Evolutionary conservation across 2,329 filamentous ascomycete genomes (phyloP).

Genomic region (Chaetomium sp.): DNA sequence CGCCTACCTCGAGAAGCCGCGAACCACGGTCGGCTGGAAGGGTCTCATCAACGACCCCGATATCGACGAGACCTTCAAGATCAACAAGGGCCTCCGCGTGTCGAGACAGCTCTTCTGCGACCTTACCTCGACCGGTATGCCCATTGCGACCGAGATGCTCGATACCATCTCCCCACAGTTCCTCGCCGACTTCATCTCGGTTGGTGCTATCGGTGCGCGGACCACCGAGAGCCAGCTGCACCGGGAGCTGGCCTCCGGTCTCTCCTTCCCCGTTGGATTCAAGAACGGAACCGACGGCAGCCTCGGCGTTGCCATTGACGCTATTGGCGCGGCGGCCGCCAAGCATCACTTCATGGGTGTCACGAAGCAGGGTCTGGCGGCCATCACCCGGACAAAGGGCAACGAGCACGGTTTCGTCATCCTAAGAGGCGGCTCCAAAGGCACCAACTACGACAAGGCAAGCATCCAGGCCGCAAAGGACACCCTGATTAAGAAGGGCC

Average conservation of each 20-base stretch:
- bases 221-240: constrained; percentile 97
- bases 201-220: constrained; percentile 92
- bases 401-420: constrained; percentile 99
- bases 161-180: constrained; percentile 99
- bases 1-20: constrained; percentile 97
- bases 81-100: constrained; percentile 95
- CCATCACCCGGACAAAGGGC: constrained; percentile 88
- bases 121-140: constrained; percentile 83
- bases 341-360: constrained; percentile 98
- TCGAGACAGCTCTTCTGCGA: constrained; percentile 94
- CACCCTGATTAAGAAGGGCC: constrained; percentile 76
- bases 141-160: constrained; percentile 96
- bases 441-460: constrained; percentile 90
- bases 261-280: constrained; percentile 98
- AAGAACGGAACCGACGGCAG: constrained; percentile 98
- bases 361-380: constrained; percentile 93
- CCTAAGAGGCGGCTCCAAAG: constrained; percentile 84
- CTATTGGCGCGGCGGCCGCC: constrained; percentile 83
- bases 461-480: constrained; percentile 80
- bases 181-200: constrained; percentile 91
- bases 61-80: constrained; percentile 95
- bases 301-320: constrained; percentile 88
- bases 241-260: constrained; percentile 89
- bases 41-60: constrained; percentile 98
- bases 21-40: constrained; percentile 98